A percentile compares a stretch with the other conserved stretches of the same genome.
Conservation (phyloP, 306 rosid species). For the Vigna radiata region DNA sequence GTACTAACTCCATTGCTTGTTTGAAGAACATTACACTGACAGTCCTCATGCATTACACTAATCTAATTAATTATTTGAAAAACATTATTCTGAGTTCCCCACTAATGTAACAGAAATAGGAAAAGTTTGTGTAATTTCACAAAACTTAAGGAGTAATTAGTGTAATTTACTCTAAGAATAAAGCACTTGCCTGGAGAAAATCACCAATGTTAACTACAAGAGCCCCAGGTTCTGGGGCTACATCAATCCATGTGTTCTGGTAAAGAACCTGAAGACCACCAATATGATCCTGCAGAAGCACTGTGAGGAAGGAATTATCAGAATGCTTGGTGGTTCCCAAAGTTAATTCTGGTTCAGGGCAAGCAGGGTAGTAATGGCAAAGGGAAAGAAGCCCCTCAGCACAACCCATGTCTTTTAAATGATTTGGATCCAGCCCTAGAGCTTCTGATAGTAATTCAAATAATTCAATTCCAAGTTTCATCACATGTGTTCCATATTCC, state of each 20-base stretch:
- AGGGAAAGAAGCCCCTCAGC: not conserved
- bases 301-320: constrained; percentile 16
- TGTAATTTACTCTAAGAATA: not conserved
- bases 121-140: too few species aligned
- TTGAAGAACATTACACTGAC: too few species aligned
- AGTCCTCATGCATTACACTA: too few species aligned
- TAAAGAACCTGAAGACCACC: constrained; percentile 40
- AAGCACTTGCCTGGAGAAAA: constrained; percentile 33
- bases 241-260: constrained; percentile 16
- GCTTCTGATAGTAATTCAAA: constrained; percentile 44
- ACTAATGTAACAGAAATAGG: too few species aligned
- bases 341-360: constrained; percentile 40
- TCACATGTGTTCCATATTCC: constrained; percentile 36
- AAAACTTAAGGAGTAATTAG: too few species aligned
- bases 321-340: constrained; percentile 36
- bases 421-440: constrained; percentile 22
- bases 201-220: constrained; percentile 33
- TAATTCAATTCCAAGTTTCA: constrained; percentile 1
- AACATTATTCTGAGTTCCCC: too few species aligned
- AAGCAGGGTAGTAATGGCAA: constrained; percentile 30
- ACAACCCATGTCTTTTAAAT: constrained; percentile 37
- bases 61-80: too few species aligned
- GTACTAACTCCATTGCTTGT: too few species aligned
- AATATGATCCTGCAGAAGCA: constrained; percentile 37
- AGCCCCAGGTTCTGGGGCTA: constrained; percentile 32